phyloP scores from a whole-genome alignment of 2,329 filamentous ascomycete genomes.

The Drechmeria coniospora region DNA sequence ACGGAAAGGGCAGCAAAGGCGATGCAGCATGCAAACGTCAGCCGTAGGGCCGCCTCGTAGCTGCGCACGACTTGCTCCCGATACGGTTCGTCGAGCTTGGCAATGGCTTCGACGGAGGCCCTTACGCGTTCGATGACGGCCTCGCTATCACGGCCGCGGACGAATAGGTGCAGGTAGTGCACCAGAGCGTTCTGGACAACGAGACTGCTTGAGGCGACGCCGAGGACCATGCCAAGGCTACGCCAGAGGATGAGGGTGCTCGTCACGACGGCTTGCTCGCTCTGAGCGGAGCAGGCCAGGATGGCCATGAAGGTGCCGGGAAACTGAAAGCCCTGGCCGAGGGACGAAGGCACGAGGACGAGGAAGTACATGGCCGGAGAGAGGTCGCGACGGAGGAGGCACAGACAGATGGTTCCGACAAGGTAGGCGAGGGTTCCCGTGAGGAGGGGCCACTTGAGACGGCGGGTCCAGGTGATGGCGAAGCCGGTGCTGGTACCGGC shows the following conservation, averaged over 20 bases:
- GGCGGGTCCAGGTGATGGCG: conserved; percentile 42
- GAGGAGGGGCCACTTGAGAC: conserved; percentile 43
- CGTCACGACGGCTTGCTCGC: conserved; percentile 53
- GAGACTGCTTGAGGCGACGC: conserved; percentile 55
- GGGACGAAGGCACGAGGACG: conserved; percentile 37
- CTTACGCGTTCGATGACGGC: conserved; percentile 36
- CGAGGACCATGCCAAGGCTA: conserved; percentile 55
- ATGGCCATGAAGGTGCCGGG: conserved; percentile 49
- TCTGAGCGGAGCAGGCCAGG: conserved; percentile 41
- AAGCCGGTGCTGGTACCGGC: conserved; percentile 45
- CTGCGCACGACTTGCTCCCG: conserved; percentile 38
- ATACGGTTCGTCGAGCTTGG: conserved; percentile 26
- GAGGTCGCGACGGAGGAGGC: conserved; percentile 33
- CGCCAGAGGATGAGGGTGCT: conserved; percentile 59
- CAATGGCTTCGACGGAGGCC: conserved; percentile 38
- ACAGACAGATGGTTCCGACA: conserved; percentile 33
- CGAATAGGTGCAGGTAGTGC: conserved; percentile 39
- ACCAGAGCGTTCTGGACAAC: conserved; percentile 58
- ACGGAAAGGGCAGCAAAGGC: conserved; percentile 32
- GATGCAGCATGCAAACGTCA: conserved; percentile 29
- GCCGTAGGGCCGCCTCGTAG: conserved; percentile 34
- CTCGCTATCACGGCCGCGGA: conserved; percentile 42
- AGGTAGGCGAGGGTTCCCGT: conserved; percentile 33
- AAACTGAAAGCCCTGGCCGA: conserved; percentile 50
- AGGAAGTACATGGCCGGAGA: conserved; percentile 37